Percentiles rank a stretch among this genome's conserved stretches.
These are phyloP conservation scores for Penicillium sp. DNA, from an alignment of 2,329 filamentous ascomycete species.

Conservation along the genomic window DNA sequence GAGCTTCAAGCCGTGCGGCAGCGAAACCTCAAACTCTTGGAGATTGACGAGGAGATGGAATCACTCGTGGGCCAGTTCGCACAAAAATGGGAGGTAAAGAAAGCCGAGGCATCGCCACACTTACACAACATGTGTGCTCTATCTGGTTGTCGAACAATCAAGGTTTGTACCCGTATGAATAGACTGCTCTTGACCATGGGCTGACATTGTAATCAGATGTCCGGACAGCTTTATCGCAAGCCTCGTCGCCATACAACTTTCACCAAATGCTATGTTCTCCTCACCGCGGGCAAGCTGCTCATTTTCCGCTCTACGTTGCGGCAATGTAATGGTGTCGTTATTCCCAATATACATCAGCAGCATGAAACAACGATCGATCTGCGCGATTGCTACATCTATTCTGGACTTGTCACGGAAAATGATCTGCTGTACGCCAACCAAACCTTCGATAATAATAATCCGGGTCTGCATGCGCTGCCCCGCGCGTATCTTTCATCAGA, in stretches of 20 bases:
- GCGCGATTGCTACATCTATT: slow-evolving; percentile 68
- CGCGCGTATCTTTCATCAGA: slow-evolving; percentile 62
- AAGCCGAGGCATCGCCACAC: slow-evolving; percentile 64
- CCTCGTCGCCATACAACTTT: slow-evolving; percentile 66
- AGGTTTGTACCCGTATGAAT: slow-evolving; percentile 32
- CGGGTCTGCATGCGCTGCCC: slow-evolving; percentile 63
- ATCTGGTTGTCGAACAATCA: slow-evolving; percentile 64
- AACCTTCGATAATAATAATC: slow-evolving; percentile 66
- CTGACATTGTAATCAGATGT: slow-evolving; percentile 48
- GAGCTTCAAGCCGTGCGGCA: slow-evolving; percentile 62
- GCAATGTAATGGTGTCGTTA: slow-evolving; percentile 57
- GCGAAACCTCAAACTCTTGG: slow-evolving; percentile 62
- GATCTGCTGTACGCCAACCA: slow-evolving; percentile 68
- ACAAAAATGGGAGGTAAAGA: slow-evolving; percentile 69
- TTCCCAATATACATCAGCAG: slow-evolving; percentile 66
- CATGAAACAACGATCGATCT: slow-evolving; percentile 63
- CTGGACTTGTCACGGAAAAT: slow-evolving; percentile 63
- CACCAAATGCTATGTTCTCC: slow-evolving; percentile 62
- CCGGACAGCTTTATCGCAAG: slow-evolving; percentile 66
- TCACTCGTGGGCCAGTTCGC: slow-evolving; percentile 69
- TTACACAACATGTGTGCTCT: slow-evolving; percentile 73
- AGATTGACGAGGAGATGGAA: slow-evolving; percentile 69
- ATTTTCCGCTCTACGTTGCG: slow-evolving; percentile 66
- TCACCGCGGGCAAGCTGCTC: slow-evolving; percentile 63
- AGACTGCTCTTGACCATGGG: not conserved